Conservation (phyloP, 2,329 filamentous ascomycete genomes). For the Phaeosphaeria sp. region DNA sequence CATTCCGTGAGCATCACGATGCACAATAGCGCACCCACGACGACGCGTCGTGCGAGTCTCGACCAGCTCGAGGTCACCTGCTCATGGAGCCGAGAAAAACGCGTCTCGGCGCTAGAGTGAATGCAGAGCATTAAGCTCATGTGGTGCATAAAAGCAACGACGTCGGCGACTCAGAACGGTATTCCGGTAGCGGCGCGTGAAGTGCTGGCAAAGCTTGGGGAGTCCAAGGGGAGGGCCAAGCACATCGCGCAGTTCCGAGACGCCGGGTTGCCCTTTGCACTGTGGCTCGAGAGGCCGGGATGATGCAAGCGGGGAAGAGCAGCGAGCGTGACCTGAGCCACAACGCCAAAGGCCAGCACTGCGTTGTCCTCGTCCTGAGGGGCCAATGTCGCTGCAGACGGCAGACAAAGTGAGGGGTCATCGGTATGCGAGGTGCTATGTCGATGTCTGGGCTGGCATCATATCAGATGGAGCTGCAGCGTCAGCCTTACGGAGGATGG, state of each 20-base stretch:
- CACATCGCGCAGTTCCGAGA: neutral
- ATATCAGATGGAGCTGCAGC: conserved; percentile 14
- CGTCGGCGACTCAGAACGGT: conserved; percentile 7
- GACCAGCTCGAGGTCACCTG: conserved; percentile 24
- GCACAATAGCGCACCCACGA: conserved; percentile 7
- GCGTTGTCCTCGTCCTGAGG: conserved; percentile 3
- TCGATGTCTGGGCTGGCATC: neutral
- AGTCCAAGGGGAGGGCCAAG: neutral
- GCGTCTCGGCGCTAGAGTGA: conserved; percentile 16
- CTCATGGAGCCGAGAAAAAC: conserved; percentile 14
- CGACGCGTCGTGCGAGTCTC: conserved; percentile 21
- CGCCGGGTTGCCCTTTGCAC: neutral
- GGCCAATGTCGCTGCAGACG: neutral
- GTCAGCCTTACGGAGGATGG: conserved; percentile 21
- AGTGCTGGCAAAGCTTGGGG: conserved; percentile 1
- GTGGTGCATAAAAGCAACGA: conserved; percentile 22
- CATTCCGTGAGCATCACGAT: conserved; percentile 13
- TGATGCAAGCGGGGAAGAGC: conserved; percentile 6
- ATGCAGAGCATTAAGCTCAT: conserved; percentile 16
- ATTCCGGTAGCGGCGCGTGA: neutral
- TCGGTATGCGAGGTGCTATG: neutral
- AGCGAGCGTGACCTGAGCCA: neutral
- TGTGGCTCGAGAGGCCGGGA: neutral
- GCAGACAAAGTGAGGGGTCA: neutral
- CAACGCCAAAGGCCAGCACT: neutral